Percentiles rank a stretch among this genome's conserved stretches.
phyloP scores from a whole-genome alignment of 2,329 filamentous ascomycete species.

The Diplodia intermedia region DNA sequence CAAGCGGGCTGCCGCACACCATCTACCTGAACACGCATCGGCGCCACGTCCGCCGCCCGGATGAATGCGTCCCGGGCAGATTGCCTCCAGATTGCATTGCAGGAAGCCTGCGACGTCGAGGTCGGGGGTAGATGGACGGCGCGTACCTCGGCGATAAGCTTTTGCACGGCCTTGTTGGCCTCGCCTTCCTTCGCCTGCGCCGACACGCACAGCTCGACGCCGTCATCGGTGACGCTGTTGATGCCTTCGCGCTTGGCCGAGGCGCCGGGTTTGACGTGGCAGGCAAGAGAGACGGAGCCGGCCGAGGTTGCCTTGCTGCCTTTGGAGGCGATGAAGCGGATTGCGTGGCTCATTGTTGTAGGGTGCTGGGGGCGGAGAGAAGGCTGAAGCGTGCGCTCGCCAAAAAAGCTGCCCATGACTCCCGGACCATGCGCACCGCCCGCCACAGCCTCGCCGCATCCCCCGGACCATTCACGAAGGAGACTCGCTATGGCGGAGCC shows the following conservation, averaged over 20 bases:
- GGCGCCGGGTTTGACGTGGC: slow-evolving; percentile 71
- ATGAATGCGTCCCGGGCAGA: not conserved
- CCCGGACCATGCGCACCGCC: too few species aligned
- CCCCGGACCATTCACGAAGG: too few species aligned
- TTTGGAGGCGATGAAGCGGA: slow-evolving; percentile 43
- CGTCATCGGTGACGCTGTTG: slow-evolving; percentile 60
- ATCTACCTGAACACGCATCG: not conserved
- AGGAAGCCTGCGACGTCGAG: not conserved
- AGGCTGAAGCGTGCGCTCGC: slow-evolving; percentile 4
- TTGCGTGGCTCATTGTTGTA: slow-evolving; percentile 9
- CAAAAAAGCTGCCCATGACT: not conserved
- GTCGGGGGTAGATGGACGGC: not conserved
- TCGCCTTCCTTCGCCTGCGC: slow-evolving; percentile 71
- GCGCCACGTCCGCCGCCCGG: slow-evolving; percentile 12
- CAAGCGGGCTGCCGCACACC: too few species aligned
- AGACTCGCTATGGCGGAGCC: too few species aligned
- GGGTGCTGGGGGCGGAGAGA: not conserved
- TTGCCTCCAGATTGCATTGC: not conserved
- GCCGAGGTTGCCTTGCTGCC: slow-evolving; percentile 34
- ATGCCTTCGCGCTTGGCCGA: slow-evolving; percentile 69
- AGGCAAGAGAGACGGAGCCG: slow-evolving; percentile 63
- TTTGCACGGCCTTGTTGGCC: slow-evolving; percentile 70
- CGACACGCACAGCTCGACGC: slow-evolving; percentile 69
- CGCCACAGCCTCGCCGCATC: too few species aligned
- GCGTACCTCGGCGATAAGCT: slow-evolving; percentile 66